These are phyloP conservation scores for Chalciporus sphaerocephalus DNA, from an alignment of 768 basidiomycete genomes.

Conservation along the genomic window DNA sequence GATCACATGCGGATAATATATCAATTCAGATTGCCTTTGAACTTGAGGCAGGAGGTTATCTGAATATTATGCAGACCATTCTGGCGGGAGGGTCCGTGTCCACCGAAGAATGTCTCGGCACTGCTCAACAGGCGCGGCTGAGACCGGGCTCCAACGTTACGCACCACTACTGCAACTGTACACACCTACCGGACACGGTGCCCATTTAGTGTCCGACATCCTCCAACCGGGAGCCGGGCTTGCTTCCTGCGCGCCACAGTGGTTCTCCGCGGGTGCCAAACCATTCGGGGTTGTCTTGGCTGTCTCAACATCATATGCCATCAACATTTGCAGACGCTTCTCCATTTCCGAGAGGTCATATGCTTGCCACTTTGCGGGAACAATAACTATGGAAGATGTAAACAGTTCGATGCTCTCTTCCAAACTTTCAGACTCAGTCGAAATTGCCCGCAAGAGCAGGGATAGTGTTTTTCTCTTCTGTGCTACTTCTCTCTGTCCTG, in stretches of 20 bases:
- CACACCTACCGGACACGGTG: constrained; percentile 66
- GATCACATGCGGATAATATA: too few relatives aligned
- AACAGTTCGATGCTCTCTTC: constrained; percentile 19
- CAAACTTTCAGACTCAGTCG: constrained; percentile 17
- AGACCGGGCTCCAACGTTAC: neutral
- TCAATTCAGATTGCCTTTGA: too few relatives aligned
- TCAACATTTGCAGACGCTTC: constrained; percentile 42
- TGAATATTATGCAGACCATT: too few relatives aligned
- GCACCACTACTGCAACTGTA: constrained; percentile 21
- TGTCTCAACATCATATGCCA: constrained; percentile 17
- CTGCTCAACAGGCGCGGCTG: too few relatives aligned
- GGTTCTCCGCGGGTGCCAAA: neutral
- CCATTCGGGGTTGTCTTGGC: neutral
- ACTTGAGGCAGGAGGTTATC: too few relatives aligned
- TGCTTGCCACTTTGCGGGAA: constrained; percentile 39
- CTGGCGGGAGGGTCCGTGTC: too few relatives aligned
- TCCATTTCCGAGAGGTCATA: constrained; percentile 53
- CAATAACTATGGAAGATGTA: neutral
- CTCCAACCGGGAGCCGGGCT: constrained; percentile 47
- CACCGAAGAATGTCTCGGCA: too few relatives aligned
- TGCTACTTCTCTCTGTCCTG: constrained; percentile 24
- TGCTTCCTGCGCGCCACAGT: neutral
- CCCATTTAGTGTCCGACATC: constrained; percentile 49
- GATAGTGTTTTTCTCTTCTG: constrained; percentile 24
- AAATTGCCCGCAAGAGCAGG: constrained; percentile 19